These are phyloP conservation scores for Tulasnella calospora DNA, from an alignment of 768 basidiomycete species.

Conservation along the genomic window DNA sequence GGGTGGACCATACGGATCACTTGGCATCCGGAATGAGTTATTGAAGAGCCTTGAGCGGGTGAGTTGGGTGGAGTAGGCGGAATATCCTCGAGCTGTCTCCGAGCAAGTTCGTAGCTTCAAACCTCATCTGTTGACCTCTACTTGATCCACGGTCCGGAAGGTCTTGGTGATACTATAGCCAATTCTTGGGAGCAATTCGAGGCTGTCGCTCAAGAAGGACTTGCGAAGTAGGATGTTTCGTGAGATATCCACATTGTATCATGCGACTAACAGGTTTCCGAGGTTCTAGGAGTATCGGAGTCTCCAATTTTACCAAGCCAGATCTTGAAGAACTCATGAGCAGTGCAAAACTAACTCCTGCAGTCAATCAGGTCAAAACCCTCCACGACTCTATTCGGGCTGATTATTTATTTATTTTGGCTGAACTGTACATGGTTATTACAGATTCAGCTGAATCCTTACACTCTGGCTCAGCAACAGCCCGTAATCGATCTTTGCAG, in stretches of 20 bases:
- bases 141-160: slow-evolving; percentile 54
- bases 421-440: not conserved
- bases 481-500: slow-evolving; percentile 51
- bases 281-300: slow-evolving; percentile 57
- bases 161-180: slow-evolving; percentile 42
- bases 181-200: slow-evolving; percentile 55
- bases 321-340: slow-evolving; percentile 51
- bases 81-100: not conserved
- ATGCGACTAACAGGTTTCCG: slow-evolving; percentile 22
- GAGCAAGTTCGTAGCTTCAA: slow-evolving; percentile 47
- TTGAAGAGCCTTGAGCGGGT: slow-evolving; percentile 51
- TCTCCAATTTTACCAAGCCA: slow-evolving; percentile 59
- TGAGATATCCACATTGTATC: not conserved
- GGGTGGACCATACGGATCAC: slow-evolving; percentile 33
- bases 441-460: slow-evolving; percentile 67
- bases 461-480: slow-evolving; percentile 58
- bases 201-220: slow-evolving; percentile 49
- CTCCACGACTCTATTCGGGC: not conserved
- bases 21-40: not conserved
- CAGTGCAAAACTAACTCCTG: slow-evolving; percentile 52
- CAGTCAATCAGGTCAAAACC: slow-evolving; percentile 59
- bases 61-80: slow-evolving; percentile 21
- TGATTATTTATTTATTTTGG: no score
- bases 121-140: slow-evolving; percentile 62
- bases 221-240: slow-evolving; percentile 45